Conservation (phyloP, 2,329 filamentous ascomycete species). For the Calonectria hongkongensis region DNA sequence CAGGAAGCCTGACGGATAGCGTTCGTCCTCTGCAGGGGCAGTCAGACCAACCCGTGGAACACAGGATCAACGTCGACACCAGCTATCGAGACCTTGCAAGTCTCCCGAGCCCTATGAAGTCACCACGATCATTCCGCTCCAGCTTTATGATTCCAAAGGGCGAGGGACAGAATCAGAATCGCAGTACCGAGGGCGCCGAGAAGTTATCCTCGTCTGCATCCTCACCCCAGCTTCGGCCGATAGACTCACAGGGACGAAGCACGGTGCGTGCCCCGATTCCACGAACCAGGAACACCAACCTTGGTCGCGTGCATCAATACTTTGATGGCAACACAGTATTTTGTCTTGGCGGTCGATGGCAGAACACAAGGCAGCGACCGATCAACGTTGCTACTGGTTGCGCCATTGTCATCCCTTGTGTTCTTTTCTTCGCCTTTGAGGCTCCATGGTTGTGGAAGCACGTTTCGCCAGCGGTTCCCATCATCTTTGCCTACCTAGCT, state of each 20-base stretch:
- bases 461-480: conserved; percentile 90
- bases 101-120: conserved; percentile 78
- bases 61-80: conserved; percentile 76
- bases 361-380: conserved; percentile 90
- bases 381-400: conserved; percentile 92
- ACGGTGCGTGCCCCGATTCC: conserved; percentile 49
- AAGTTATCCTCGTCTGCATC: conserved; percentile 89
- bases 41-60: conserved; percentile 59
- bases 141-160: conserved; percentile 81
- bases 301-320: conserved; percentile 87
- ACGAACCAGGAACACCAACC: conserved; percentile 56
- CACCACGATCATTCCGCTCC: conserved; percentile 85
- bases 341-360: conserved; percentile 87
- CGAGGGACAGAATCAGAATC: conserved; percentile 70
- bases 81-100: conserved; percentile 72
- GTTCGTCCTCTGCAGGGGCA: conserved; percentile 82
- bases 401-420: conserved; percentile 85
- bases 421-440: conserved; percentile 90
- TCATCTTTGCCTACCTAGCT: conserved; percentile 93
- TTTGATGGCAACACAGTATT: conserved; percentile 96
- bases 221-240: conserved; percentile 78
- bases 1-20: conserved; percentile 83
- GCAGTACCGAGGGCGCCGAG: conserved; percentile 81
- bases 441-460: conserved; percentile 91
- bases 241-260: conserved; percentile 60